A percentile compares a stretch with the other conserved stretches of the same genome.
phyloP scores from a whole-genome alignment of 345 rosid species.

The Linum lewisii region DNA sequence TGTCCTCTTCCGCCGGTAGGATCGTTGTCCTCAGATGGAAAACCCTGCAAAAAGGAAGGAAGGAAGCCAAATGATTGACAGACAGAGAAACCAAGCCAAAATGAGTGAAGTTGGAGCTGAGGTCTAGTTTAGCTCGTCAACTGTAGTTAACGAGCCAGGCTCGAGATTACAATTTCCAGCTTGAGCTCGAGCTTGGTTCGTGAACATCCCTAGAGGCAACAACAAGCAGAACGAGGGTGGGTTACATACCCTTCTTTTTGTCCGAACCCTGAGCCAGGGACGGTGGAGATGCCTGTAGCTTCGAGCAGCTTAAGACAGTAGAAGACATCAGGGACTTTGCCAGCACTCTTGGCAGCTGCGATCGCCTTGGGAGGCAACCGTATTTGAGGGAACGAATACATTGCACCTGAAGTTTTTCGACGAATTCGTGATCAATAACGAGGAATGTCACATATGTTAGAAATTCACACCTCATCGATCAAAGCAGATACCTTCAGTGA shows the following conservation, averaged over 20 bases:
- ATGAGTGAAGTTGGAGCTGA: too few species aligned
- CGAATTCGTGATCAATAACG: too few species aligned
- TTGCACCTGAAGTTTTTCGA: conserved; percentile 54
- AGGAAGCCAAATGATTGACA: background rate
- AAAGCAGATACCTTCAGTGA: conserved; percentile 65
- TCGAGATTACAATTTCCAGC: too few species aligned
- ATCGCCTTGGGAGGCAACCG: conserved; percentile 70
- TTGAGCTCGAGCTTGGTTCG: too few species aligned
- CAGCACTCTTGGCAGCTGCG: conserved; percentile 73
- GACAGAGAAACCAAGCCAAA: background rate
- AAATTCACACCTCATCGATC: background rate
- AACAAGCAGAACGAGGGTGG: background rate
- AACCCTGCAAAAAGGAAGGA: conserved; percentile 33
- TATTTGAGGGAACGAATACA: conserved; percentile 99
- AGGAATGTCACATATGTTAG: too few species aligned
- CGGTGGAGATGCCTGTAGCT: conserved; percentile 98
- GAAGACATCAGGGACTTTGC: conserved; percentile 90
- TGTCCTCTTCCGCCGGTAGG: conserved; percentile 88
- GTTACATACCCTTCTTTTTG: conserved; percentile 82
- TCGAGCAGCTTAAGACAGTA: conserved; percentile 94
- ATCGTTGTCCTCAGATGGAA: conserved; percentile 95
- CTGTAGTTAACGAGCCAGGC: too few species aligned
- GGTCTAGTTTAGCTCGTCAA: too few species aligned
- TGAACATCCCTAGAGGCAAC: too few species aligned
- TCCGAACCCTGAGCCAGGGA: conserved; percentile 98